phyloP scores from a whole-genome alignment of 306 rosid species.

The Fagus crenata region DNA sequence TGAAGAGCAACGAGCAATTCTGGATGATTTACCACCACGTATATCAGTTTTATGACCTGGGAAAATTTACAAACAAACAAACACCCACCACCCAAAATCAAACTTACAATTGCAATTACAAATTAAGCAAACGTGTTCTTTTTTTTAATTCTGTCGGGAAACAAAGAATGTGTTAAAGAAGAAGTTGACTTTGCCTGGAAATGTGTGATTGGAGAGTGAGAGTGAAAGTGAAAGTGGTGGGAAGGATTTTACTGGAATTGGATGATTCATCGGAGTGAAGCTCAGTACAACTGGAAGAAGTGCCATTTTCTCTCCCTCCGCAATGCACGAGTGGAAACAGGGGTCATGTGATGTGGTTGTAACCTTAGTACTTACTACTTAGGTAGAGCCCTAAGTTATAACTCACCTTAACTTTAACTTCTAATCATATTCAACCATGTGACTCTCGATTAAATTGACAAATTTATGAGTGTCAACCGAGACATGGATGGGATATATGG shows the following conservation, averaged over 20 bases:
- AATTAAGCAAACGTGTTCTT: no score
- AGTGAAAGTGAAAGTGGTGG: not conserved
- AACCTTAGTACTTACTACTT: no score
- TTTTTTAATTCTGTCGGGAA: not conserved
- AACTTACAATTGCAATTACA: not conserved
- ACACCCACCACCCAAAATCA: not conserved
- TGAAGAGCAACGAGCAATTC: constrained; percentile 31
- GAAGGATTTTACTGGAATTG: constrained; percentile 4
- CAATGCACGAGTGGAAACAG: not conserved
- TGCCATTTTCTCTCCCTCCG: constrained; percentile 16
- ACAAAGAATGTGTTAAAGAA: not conserved
- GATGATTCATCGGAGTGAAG: not conserved
- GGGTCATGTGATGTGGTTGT: no score
- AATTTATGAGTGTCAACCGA: no score
- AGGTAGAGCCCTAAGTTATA: no score
- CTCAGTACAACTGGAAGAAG: not conserved
- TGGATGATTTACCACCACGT: constrained; percentile 12
- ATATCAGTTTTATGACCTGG: constrained; percentile 34
- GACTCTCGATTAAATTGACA: no score
- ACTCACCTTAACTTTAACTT: no score
- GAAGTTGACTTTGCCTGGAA: constrained; percentile 12
- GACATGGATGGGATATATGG: no score
- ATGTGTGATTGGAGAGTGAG: constrained; percentile 12
- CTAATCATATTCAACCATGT: no score
- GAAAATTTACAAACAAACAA: not conserved